Evolutionary conservation across 345 rosid genomes (phyloP), one percentile per base, ranked within the genome.

Genomic region (Ricinus communis): DNA sequence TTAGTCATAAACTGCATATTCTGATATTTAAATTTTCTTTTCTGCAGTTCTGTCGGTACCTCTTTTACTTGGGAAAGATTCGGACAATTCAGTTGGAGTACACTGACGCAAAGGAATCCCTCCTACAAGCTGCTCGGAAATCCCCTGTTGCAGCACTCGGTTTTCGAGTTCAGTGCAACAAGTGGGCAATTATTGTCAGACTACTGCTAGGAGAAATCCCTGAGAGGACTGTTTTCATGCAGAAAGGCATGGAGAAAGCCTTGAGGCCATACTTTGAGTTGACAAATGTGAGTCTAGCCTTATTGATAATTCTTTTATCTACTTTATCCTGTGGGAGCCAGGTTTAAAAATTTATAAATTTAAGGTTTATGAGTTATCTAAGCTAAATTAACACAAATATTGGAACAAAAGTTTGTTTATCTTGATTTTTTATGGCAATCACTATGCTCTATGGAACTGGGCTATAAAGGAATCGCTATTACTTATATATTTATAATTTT

Each of bases 51-150:
- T 93, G 97, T 73, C 83, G 92, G 49, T 93, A 93, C 72, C 87
- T 93, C 27, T 93, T 91, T 65, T 93, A 91, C 79, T 81, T 93
- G 25, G 96, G 98, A 31, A 91, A 89, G 79, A 93, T 93, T 74
- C 81, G 88, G 46, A 91, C 98, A 1, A 91, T 93, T 73, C 97
- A 93, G 71, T 77, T 93, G 59, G 97, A 93, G 82, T 93, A 93
- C 70, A 89, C 97, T 0, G 96, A 91, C 82, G 97, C 98, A 43
- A 93, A 91, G 77, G 96, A 93, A 61, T 85, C 92, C 76, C 92
- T 93, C 61, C 93, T 85, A 45, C 96, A 89, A 73, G 97, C 97
- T 74, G 93, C 97, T 71, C 82, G 96, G n/a, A 93, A 89, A 83
- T 97, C 93, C 36, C 92, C 96, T 33, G 75, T 85, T 55, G 91